Conservation (phyloP, 768 basidiomycete genomes). For the Tricholoma hemisulphureum region DNA sequence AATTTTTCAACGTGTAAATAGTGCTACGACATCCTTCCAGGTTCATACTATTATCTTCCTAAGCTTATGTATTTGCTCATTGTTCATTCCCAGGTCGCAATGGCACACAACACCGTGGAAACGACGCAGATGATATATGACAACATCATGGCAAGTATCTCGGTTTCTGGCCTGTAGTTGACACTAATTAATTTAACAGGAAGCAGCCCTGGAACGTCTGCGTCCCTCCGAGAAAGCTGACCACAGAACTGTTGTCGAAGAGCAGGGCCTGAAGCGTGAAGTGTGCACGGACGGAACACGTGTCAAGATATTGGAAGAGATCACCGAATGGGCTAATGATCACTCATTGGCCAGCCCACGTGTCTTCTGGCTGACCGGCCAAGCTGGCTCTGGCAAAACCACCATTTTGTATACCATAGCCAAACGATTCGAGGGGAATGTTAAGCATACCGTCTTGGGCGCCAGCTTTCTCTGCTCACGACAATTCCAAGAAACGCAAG, state of each 20-base stretch:
- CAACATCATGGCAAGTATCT: neutral
- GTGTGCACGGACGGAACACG: constrained; percentile 27
- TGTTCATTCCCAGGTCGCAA: neutral
- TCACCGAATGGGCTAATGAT: constrained; percentile 23
- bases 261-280: neutral
- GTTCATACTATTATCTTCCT: neutral
- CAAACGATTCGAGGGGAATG: constrained; percentile 9
- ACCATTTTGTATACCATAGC: constrained; percentile 27
- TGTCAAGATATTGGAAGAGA: constrained; percentile 18
- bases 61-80: neutral
- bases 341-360: constrained; percentile 12
- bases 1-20: neutral
- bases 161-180: neutral
- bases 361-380: constrained; percentile 7
- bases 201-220: neutral
- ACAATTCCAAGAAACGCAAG: neutral
- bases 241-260: neutral
- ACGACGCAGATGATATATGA: neutral
- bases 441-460: constrained; percentile 13
- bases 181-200: neutral
- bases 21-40: neutral
- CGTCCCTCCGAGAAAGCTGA: neutral
- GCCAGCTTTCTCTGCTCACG: constrained; percentile 23
- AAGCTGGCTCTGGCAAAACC: constrained; percentile 17
- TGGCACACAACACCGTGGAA: neutral